These are phyloP conservation scores for Lactarius hengduanensis DNA, from an alignment of 768 basidiomycete species.

Conservation along the genomic window DNA sequence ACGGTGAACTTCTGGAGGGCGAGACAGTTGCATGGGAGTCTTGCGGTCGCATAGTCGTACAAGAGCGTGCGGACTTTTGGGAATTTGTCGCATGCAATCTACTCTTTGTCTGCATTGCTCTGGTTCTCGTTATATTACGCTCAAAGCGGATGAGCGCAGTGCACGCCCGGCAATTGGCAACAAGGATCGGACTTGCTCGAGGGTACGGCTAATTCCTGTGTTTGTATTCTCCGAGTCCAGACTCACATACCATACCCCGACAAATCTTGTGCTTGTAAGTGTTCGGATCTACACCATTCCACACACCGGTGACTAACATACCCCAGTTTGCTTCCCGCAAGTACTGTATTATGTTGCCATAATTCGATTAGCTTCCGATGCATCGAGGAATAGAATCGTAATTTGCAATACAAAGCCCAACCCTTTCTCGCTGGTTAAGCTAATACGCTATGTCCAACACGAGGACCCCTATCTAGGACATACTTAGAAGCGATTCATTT, in stretches of 20 bases:
- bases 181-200: conserved; percentile 70
- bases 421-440: conserved; percentile 4
- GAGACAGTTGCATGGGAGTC: conserved; percentile 88
- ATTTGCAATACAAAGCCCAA: conserved; percentile 2
- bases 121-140: conserved; percentile 65
- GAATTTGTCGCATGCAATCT: conserved; percentile 89
- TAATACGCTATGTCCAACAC: background rate
- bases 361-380: conserved; percentile 5
- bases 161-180: conserved; percentile 81
- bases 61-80: conserved; percentile 84
- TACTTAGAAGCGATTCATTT: background rate
- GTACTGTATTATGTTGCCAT: conserved; percentile 19
- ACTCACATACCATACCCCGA: background rate
- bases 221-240: conserved; percentile 7
- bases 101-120: conserved; percentile 62
- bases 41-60: conserved; percentile 79
- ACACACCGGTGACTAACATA: conserved; percentile 4
- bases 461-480: conserved; percentile 1
- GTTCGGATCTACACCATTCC: background rate
- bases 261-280: conserved; percentile 16
- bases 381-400: conserved; percentile 15
- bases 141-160: conserved; percentile 65
- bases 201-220: conserved; percentile 19
- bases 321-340: background rate
- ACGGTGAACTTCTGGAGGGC: conserved; percentile 36